Evolutionary conservation across 2,329 filamentous ascomycete species (phyloP), one percentile per base, ranked within the genome.

Genomic region (Aotearoamyces nothofagi): DNA sequence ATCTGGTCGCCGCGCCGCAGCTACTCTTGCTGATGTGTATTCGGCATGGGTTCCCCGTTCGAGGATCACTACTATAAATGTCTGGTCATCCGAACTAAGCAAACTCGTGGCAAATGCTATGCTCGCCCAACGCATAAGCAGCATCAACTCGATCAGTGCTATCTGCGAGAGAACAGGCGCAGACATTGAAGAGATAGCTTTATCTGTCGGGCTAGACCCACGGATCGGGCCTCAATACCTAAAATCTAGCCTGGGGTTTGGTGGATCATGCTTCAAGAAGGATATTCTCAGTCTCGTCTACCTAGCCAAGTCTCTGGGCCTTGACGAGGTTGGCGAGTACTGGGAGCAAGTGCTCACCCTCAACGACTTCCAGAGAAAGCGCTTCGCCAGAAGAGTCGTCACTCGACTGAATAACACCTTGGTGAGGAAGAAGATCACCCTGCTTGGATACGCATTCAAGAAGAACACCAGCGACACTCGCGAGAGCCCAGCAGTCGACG

Each of bases 51-150:
- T 86, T 6, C 66, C 74, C 3, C 57, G 60, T 11, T 56, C 63
- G 12, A 66, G 67, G 35, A 82, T 87, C 45, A 56, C 84, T 30
- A 75, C 69, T 15, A 77, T 76, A 43, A 79, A 83, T 41, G 60
- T 77, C 0, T 84, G 73, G 68, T 83, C 78, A 1, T 81, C 78
- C 0, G 80, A 87, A 52, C 62, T 87, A 13, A 64, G 78, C 31
- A 87, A 87, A 55, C 63, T 87, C 0, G 78, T 77, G 1, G 76
- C 79, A 33, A 87, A 87, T 51, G 76, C 78, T 3, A 73, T 87
- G 66, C 61, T 87, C 6, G 80, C 80, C 1, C 80, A 87, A 54
- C 66, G 79, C 28, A 79, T 87, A 44, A 78, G 71, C 46, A 81
- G 73, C 52, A 82, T 87, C 56, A 87, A 86, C 53, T 74, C 77